phyloP scores from a whole-genome alignment of 495 filamentous ascomycete genomes.

The Hypoxylon trugodes region DNA sequence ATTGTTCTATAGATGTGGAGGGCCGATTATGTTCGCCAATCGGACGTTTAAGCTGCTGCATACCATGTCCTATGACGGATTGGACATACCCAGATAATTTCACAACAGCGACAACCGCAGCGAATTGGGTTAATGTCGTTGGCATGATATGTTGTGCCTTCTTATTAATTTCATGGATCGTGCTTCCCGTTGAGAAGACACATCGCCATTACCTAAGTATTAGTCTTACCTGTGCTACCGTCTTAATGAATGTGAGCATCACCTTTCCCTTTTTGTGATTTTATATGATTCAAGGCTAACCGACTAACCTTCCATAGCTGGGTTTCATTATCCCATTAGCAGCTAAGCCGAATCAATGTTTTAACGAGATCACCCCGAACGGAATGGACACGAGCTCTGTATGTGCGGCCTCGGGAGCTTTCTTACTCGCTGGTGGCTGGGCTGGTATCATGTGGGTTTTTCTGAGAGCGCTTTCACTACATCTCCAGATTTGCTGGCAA shows the following conservation, averaged over 20 bases:
- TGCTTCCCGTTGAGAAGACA: slow-evolving; percentile 88
- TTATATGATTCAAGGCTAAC: neutral
- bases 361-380: slow-evolving; percentile 89
- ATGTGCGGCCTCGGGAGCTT: slow-evolving; percentile 88
- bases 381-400: slow-evolving; percentile 84
- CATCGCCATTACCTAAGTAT: slow-evolving; percentile 92
- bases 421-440: slow-evolving; percentile 87
- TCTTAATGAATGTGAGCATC: slow-evolving; percentile 78
- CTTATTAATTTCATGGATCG: slow-evolving; percentile 80
- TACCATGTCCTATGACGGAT: slow-evolving; percentile 87
- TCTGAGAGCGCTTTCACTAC: slow-evolving; percentile 87
- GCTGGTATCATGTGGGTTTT: slow-evolving; percentile 87
- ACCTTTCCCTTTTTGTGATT: neutral
- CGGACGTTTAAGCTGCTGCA: slow-evolving; percentile 69
- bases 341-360: slow-evolving; percentile 81
- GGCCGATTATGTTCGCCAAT: slow-evolving; percentile 67
- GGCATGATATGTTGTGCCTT: slow-evolving; percentile 76
- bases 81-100: slow-evolving; percentile 87
- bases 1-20: slow-evolving; percentile 62
- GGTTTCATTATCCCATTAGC: slow-evolving; percentile 92
- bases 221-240: slow-evolving; percentile 76
- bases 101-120: slow-evolving; percentile 65
- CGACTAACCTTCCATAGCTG: slow-evolving; percentile 53
- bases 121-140: slow-evolving; percentile 82
- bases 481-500: slow-evolving; percentile 98